Base-by-base conservation (phyloP, 108 stramenopile species). In the Conticribra weissflogii region DNA sequence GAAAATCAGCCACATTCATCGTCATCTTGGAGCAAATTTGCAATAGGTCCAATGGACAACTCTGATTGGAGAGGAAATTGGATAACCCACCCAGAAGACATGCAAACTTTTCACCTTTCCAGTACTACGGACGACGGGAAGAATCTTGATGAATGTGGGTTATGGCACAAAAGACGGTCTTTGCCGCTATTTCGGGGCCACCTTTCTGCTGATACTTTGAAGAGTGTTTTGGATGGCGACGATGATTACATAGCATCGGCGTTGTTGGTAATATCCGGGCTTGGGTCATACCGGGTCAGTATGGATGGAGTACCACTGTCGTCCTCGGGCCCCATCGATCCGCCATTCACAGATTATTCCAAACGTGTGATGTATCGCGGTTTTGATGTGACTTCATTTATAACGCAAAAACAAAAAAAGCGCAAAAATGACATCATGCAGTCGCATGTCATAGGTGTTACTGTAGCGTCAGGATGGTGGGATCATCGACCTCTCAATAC, bases 401-500 rank as follows among this genome's bases (percentile, higher is more conserved):
- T 63, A 27, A 41, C 12, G n/a, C 36, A 0, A 56, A 9, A 5
- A 41, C 8, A 5, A 41, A 41, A 41, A 12, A 9, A 12, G 36
- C 36, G 36, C 36, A 9, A 41, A 41, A 41, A 12, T 12, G 12
- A 9, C 12, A 5, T 41, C 21, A 62, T 32, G 30, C 15, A 23
- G 28, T 50, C 28, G 27, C 49, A 67, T 51, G 66, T 67, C 0
- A 31, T 80, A 41, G 72, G 72, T 9, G 41, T 80, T 30, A 74
- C 72, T 9, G 45, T 80, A 48, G 79, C 73, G 0, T 62, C 58
- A 34, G 79, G 79, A 0, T 80, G 79, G 79, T 80, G 79, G 79
- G 73, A 80, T 55, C 81, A 63, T 49, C 63, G 68, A 14, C 74
- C 80, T 2, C 19, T 76, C 12, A 12, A 41, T 23, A 58, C 51